Evolutionary conservation across 768 basidiomycete species (phyloP).

Genomic region (Lactifluus hygrophoroides): DNA sequence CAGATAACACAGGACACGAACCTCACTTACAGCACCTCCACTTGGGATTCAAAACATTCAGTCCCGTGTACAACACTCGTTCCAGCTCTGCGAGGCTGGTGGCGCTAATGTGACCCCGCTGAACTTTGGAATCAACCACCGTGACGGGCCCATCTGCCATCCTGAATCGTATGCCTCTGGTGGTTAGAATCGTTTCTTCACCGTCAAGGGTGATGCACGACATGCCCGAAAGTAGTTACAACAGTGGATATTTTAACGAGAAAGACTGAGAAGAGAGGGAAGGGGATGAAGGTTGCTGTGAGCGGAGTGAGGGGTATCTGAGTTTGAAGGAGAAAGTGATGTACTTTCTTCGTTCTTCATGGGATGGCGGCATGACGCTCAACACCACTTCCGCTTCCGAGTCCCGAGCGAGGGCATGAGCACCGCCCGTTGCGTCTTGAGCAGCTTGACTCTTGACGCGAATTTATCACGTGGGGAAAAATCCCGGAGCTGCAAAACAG

Average conservation of each 20-base stretch:
- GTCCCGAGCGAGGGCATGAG: no score
- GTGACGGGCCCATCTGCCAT: conserved; percentile 41
- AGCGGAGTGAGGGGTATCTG: conserved; percentile 49
- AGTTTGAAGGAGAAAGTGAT: conserved; percentile 47
- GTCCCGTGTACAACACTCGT: conserved; percentile 63
- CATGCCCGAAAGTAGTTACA: conserved; percentile 50
- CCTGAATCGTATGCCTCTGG: conserved; percentile 7
- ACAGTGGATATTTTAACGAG: conserved; percentile 43
- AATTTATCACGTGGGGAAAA: no score
- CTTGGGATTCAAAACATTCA: conserved; percentile 57
- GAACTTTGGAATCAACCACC: conserved; percentile 67
- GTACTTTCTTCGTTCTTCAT: no score
- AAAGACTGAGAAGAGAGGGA: conserved; percentile 47
- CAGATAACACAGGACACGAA: conserved; percentile 17
- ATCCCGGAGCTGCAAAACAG: no score
- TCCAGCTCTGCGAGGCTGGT: conserved; percentile 65
- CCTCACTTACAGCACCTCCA: conserved; percentile 30
- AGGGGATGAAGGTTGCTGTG: conserved; percentile 46
- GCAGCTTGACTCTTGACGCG: no score
- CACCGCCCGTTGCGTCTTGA: no score
- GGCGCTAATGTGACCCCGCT: conserved; percentile 54
- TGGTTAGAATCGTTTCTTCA: conserved; percentile 23
- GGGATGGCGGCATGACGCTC: no score
- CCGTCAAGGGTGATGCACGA: conserved; percentile 41
- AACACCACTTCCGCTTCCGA: no score